A percentile compares a stretch with the other conserved stretches of the same genome.
Evolutionary conservation across 345 rosid genomes (phyloP).

Genomic region (Murraya koenigii): DNA sequence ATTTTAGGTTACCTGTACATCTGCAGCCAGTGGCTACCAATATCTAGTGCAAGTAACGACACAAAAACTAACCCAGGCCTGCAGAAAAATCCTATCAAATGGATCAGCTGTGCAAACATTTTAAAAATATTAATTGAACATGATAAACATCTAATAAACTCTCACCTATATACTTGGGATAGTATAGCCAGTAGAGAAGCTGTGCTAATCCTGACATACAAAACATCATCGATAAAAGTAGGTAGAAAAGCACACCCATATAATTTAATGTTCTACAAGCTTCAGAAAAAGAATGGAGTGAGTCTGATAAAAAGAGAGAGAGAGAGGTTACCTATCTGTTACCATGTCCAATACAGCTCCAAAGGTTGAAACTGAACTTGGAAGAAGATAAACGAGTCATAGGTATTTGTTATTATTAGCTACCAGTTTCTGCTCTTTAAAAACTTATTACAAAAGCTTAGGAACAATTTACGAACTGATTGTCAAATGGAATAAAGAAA

Average conservation of each 20-base stretch:
- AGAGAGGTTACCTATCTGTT: constrained; percentile 66
- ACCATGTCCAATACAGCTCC: constrained; percentile 98
- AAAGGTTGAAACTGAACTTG: constrained; percentile 75
- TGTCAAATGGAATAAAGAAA: neutral
- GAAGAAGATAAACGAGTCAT: constrained; percentile 22
- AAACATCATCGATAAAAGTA: constrained; percentile 15
- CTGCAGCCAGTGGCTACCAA: constrained; percentile 94
- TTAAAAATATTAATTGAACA: neutral
- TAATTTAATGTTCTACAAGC: neutral
- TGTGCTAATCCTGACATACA: constrained; percentile 78
- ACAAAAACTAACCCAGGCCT: constrained; percentile 91
- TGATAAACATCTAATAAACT: neutral
- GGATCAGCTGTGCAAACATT: neutral
- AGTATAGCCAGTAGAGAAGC: constrained; percentile 88
- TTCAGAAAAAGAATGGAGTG: neutral
- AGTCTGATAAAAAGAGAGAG: no score
- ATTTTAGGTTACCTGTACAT: constrained; percentile 69
- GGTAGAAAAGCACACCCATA: neutral
- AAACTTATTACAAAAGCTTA: neutral
- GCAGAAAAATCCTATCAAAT: constrained; percentile 17
- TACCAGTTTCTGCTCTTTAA: neutral
- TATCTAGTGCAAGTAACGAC: constrained; percentile 84
- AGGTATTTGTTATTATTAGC: neutral
- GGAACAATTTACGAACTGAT: neutral
- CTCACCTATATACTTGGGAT: constrained; percentile 78